phyloP scores from a whole-genome alignment of 805 yeast species.

The Starmerella kuoi region DNA sequence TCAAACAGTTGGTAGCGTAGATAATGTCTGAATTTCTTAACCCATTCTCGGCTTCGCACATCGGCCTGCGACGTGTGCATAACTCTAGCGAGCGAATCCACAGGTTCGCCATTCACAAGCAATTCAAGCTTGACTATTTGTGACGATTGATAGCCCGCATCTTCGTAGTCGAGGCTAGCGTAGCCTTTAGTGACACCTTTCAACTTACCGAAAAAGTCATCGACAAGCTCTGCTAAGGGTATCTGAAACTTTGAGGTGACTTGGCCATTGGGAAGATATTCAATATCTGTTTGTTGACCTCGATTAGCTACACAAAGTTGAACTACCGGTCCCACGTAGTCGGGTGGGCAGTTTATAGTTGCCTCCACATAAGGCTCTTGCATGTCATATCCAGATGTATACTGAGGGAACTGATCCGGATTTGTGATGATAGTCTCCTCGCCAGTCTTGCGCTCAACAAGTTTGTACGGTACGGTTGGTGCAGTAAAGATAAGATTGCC shows the following conservation, averaged over 20 bases:
- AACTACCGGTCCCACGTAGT: conserved; percentile 78
- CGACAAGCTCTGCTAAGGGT: conserved; percentile 83
- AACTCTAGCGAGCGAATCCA: conserved; percentile 86
- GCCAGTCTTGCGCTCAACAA: conserved; percentile 53
- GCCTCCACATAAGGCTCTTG: conserved; percentile 83
- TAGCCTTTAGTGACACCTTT: conserved; percentile 85
- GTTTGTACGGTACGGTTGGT: conserved; percentile 87
- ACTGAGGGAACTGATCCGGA: conserved; percentile 77
- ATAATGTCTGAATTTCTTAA: conserved; percentile 65
- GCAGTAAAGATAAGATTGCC: conserved; percentile 84
- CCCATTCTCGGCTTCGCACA: conserved; percentile 67
- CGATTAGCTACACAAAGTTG: conserved; percentile 72
- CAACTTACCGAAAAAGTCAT: conserved; percentile 87
- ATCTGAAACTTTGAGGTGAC: conserved; percentile 65
- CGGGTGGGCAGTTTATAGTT: conserved; percentile 79
- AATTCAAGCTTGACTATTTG: conserved; percentile 80
- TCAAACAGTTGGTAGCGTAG: conserved; percentile 77
- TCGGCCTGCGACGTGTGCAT: conserved; percentile 74
- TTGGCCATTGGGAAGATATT: conserved; percentile 68
- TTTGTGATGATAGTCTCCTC: conserved; percentile 57
- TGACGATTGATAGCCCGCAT: conserved; percentile 69
- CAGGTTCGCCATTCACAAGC: conserved; percentile 74
- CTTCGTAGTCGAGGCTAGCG: conserved; percentile 91
- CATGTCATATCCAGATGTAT: conserved; percentile 32
- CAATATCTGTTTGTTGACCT: conserved; percentile 70